Evolutionary conservation across 495 filamentous ascomycete genomes (phyloP), one percentile per base, ranked within the genome.

Genomic region (Parathielavia appendiculata): DNA sequence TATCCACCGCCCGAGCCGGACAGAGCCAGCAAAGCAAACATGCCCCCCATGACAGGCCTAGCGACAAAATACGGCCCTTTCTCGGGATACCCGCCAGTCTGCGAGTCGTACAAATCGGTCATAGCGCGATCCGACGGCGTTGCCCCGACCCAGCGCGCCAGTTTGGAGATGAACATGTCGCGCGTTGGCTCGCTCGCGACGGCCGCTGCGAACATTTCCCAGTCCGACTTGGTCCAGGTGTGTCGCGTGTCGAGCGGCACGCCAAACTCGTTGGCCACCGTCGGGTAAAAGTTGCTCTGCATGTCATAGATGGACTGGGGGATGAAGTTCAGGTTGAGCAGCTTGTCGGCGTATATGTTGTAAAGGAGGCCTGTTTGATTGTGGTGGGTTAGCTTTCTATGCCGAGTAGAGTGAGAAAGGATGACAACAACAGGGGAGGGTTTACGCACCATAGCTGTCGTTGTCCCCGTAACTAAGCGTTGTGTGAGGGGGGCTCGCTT

Each of bases 171-270:
- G 65, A 97, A 87, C 67, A 84, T 77, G 17, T 78, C 66, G 32
- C 83, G 78, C 5, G 85, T 86, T n/a, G 74, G 64, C 32, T 74
- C 54, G 38, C 75, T 76, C 3, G 88, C 80, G 10, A 92, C 84
- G 36, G 92, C 83, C 40, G 91, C 90, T 13, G 79, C 80, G 73
- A 89, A 96, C 73, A 95, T 83, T 69, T 93, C 84, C 91, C 91
- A 96, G 75, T 96, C 91, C 9, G 81, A 67, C 71, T 96, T 97
- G 53, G 91, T 90, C 71, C 89, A 95, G 4, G 81, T 76, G 71
- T 93, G 88, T 26, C 92, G 82, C 47, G 83, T 88, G 74, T 97
- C 92, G 5, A 97, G 83, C 1, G 91, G 88, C 0, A 96, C 78
- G 16, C 89, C 91, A 70, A 89, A 95, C 58, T 78, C 76, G 45